Percentiles rank a stretch among this genome's conserved stretches.
Evolutionary conservation across 257 asterid genomes (phyloP).

Genomic region (Plantago ovata): DNA sequence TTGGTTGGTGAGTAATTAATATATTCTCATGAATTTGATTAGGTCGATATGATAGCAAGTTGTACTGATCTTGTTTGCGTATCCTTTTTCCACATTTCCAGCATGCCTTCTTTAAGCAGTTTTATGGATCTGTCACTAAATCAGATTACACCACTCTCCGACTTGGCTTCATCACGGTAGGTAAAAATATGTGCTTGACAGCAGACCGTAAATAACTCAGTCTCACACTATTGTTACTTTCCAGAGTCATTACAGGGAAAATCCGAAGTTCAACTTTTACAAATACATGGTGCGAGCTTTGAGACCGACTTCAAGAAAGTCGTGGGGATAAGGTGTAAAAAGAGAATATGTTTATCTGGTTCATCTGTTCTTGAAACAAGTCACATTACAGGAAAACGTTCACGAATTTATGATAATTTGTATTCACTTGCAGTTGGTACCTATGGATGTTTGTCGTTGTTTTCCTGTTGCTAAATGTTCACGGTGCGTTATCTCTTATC

Average conservation of each 20-base stretch:
- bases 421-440: conserved; percentile 54
- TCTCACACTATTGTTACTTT: background rate
- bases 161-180: conserved; percentile 47
- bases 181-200: background rate
- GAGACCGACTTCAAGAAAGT: conserved; percentile 48
- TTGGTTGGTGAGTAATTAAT: conserved; percentile 47
- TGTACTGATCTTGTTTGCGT: background rate
- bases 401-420: background rate
- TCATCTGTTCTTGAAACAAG: background rate
- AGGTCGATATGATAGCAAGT: background rate
- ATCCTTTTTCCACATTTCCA: conserved; percentile 13
- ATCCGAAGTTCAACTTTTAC: conserved; percentile 41
- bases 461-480: conserved; percentile 62
- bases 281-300: conserved; percentile 50
- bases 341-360: background rate
- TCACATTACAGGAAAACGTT: background rate
- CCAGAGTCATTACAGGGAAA: conserved; percentile 36
- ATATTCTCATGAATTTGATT: background rate
- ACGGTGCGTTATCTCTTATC: conserved; percentile 46
- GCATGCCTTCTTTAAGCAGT: conserved; percentile 50
- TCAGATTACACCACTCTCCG: conserved; percentile 42
- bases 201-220: no score
- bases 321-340: conserved; percentile 47
- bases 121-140: conserved; percentile 39
- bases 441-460: conserved; percentile 64